A percentile compares a stretch with the other conserved stretches of the same genome.
These are phyloP conservation scores for Eutrema salsugineum DNA, from an alignment of 441 rosid genomes.

Conservation along the genomic window DNA sequence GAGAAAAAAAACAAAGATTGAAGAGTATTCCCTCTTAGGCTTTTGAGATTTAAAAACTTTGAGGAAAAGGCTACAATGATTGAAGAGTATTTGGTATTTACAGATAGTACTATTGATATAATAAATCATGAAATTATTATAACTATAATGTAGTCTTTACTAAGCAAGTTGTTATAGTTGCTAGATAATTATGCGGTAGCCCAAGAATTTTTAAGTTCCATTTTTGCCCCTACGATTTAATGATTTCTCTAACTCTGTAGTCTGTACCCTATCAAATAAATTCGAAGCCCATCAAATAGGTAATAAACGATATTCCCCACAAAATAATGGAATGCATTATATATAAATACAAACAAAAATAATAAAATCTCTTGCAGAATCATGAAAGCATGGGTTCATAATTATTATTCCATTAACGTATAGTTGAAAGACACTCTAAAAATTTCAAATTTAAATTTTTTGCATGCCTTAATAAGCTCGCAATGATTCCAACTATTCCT, in stretches of 20 bases:
- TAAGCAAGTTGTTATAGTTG: not conserved
- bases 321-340: not conserved
- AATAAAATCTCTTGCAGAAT: slow-evolving; percentile 5
- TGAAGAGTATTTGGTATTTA: slow-evolving; percentile 19
- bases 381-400: slow-evolving; percentile 19
- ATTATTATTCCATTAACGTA: slow-evolving; percentile 14
- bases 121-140: not conserved
- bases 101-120: not conserved
- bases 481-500: slow-evolving; percentile 10
- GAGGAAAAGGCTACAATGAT: slow-evolving; percentile 15
- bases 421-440: slow-evolving; percentile 3
- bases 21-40: not conserved
- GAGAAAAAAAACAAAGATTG: not conserved
- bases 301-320: too few species aligned
- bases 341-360: not conserved
- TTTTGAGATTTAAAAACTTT: not conserved
- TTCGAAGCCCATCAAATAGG: slow-evolving; percentile 2
- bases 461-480: slow-evolving; percentile 13
- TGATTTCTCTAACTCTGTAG: slow-evolving; percentile 11
- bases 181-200: not conserved
- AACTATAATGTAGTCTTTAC: not conserved
- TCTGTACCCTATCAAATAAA: slow-evolving; percentile 23
- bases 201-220: not conserved
- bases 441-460: slow-evolving; percentile 9
- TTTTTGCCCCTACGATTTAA: not conserved